These are phyloP conservation scores for Chiua sp. DNA, from an alignment of 1,284 basidiomycete species.

Conservation along the genomic window DNA sequence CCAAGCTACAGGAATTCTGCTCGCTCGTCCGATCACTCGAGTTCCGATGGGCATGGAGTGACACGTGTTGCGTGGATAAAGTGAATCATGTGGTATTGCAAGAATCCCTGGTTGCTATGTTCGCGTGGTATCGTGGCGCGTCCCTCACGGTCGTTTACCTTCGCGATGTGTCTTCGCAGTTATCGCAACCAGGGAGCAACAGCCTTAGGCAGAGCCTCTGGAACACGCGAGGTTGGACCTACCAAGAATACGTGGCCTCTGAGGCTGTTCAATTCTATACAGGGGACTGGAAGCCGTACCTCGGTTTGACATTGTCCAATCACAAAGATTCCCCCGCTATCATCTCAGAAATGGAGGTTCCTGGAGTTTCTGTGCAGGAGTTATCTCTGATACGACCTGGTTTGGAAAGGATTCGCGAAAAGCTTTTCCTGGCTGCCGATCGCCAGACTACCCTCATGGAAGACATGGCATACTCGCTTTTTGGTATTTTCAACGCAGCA, in stretches of 20 bases:
- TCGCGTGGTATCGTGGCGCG: neutral
- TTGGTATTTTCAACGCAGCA: conserved; percentile 1
- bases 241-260: neutral
- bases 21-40: neutral
- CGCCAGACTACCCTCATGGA: conserved; percentile 3
- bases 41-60: neutral
- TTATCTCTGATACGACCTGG: neutral
- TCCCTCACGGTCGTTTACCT: neutral
- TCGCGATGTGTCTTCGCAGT: neutral
- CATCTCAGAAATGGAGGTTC: neutral
- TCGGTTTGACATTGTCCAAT: neutral
- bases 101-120: neutral
- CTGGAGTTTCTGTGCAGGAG: neutral
- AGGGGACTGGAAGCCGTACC: neutral
- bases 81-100: neutral
- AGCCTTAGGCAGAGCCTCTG: neutral
- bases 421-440: neutral
- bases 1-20: neutral
- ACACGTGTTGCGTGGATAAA: neutral
- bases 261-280: neutral
- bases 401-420: neutral
- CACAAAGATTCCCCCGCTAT: neutral
- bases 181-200: neutral
- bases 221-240: neutral
- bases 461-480: neutral